Base-by-base conservation (phyloP, 345 rosid genomes). In the Diplotaxis tenuifolia region DNA sequence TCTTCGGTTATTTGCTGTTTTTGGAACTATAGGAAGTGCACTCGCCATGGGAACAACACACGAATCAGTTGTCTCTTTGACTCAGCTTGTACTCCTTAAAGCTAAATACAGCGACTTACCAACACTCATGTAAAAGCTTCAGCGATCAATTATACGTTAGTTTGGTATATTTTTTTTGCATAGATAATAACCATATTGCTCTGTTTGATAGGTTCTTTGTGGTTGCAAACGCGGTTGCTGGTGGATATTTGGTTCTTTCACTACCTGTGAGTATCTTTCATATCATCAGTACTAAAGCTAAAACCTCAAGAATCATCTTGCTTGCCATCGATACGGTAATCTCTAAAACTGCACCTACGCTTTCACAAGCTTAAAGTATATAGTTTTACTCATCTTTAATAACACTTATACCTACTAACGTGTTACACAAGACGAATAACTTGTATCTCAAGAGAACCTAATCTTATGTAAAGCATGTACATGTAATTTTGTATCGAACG, bases 201-300 rank as follows among this genome's bases (percentile, higher is more conserved):
- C 12, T 69, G 75, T 34, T 9, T 38, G 29, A 23, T 86, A 89
- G 98, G 91, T 94, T 91, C 78, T 88, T 94, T 53, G 84, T 91
- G 76, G 69, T 86, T 42, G 87, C 85, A 7, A 91, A 89, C 74
- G 80, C 90, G 3, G 22, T 81, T 63, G 89, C 80, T 32, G 81
- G 89, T 58, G 95, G 82, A 49, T 88, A 91, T 75, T 85, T 89
- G 70, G 68, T 87, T 31, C 84, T 94, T 36, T 87, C 96, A 11
- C 77, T 91, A 18, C 91, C 88, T 0, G 14, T 88, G 7, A 84
- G 91, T 4, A 78, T 89, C 77, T 84, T 79, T 55, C 86, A 82
- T 68, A 54, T 89, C 65, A 67, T 88, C 70, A 72, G 59, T 45
- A 69, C 75, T 34, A 65, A 67, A 31, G 64, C 81, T 9, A 81